phyloP scores from a whole-genome alignment of 2,329 filamentous ascomycete genomes.

The Fusarium equiseti region DNA sequence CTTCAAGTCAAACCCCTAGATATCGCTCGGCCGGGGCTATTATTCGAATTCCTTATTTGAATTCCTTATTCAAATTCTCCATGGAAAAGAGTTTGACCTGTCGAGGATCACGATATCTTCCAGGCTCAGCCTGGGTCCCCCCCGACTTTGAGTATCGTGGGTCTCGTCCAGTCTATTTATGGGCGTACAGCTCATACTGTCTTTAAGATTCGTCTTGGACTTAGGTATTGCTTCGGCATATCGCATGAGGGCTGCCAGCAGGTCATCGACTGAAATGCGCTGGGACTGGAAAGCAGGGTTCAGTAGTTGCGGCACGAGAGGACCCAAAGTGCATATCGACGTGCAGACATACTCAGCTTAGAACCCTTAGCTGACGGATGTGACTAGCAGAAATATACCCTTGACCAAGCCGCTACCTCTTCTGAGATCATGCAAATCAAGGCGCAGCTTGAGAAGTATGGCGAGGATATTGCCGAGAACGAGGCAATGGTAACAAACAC shows the following conservation, averaged over 20 bases:
- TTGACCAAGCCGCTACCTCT: too few relatives aligned
- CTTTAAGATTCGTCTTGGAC: constrained; percentile 9
- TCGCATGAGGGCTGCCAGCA: constrained; percentile 21
- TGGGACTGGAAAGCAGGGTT: constrained; percentile 29
- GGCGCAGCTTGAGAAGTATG: neutral
- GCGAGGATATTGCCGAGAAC: neutral
- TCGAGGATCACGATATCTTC: constrained; percentile 8
- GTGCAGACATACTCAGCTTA: constrained; percentile 41
- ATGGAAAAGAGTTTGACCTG: neutral
- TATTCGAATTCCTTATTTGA: too few relatives aligned
- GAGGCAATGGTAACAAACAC: neutral
- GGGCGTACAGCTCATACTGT: constrained; percentile 6
- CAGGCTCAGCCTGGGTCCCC: constrained; percentile 16
- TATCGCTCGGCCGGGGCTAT: constrained; percentile 1
- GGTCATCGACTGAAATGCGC: constrained; percentile 27
- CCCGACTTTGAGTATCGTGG: constrained; percentile 11
- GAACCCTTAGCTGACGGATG: constrained; percentile 37
- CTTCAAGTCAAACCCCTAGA: constrained; percentile 3
- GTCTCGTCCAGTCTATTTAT: constrained; percentile 12
- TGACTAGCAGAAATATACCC: neutral
- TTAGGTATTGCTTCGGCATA: neutral
- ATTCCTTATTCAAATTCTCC: neutral
- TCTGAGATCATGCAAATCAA: neutral
- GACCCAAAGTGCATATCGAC: constrained; percentile 28
- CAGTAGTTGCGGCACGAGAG: constrained; percentile 11